Conservation (phyloP, 768 basidiomycete species). For the Kwoniella mangroviensis region DNA sequence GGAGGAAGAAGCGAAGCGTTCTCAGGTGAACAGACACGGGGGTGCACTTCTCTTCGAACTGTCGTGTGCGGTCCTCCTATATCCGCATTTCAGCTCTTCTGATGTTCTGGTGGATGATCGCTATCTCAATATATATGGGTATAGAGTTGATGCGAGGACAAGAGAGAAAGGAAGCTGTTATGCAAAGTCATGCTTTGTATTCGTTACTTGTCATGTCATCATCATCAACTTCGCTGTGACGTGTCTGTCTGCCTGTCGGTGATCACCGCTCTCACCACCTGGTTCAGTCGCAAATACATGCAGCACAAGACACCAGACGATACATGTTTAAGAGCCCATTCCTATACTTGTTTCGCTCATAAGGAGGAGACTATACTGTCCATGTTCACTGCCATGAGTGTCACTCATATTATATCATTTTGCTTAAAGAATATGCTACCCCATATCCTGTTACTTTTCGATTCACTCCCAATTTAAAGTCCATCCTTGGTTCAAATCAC, state of each 20-base stretch:
- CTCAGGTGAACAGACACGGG: too few relatives aligned
- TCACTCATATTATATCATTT: too few relatives aligned
- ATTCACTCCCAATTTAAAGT: slow-evolving; percentile 59
- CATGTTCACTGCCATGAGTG: too few relatives aligned
- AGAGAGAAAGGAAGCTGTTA: background rate
- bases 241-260: background rate
- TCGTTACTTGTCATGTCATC: background rate
- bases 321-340: background rate
- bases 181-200: too few relatives aligned
- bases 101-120: background rate
- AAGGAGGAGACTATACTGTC: too few relatives aligned
- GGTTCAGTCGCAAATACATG: background rate
- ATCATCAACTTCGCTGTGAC: background rate
- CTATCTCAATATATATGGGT: background rate
- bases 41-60: background rate
- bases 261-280: background rate
- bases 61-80: background rate
- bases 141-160: background rate
- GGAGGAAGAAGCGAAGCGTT: too few relatives aligned
- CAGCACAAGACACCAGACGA: background rate
- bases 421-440: too few relatives aligned
- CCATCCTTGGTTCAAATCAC: slow-evolving; percentile 61
- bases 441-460: background rate
- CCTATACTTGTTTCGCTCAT: too few relatives aligned
- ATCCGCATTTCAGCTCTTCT: background rate